Evolutionary conservation across 2,329 filamentous ascomycete genomes (phyloP), one percentile per base, ranked within the genome.

Genomic region (Ophiosphaerella korrae): DNA sequence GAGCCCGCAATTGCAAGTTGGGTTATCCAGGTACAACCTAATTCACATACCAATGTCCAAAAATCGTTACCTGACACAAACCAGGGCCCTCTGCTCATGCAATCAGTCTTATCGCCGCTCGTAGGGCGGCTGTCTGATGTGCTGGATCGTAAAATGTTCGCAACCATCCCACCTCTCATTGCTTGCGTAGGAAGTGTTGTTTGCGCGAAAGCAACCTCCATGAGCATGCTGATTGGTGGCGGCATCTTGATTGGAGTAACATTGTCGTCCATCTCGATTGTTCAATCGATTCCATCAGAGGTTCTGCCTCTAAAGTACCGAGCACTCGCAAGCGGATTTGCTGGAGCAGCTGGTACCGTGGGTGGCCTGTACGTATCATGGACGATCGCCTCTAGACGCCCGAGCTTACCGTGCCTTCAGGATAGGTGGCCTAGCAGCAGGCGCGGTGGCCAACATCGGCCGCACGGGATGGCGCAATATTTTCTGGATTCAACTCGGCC

Each of bases 401-500:
- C 5, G 4, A 29, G 14, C 45, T 57, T 3, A 57, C n/a, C 11
- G 23, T 5, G 14, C 7, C 12, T 43, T 16, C 47, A 81, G 79
- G 1, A 68, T 82, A 13, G 82, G 80, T 11, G 67, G 72, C 11
- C 71, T 84, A 4, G 77, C 78, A 23, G 80, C 81, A 6, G 82
- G 82, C 2, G 80, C 76, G 7, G 77, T 83, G 2, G 82, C 82
- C 0, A 80, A 82, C 50, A 63, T 75, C 11, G 71, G 72, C 44
- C 55, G 73, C 0, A 70, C 65, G 1, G 82, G 82, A 16, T 84
- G 82, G 82, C 74, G 82, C 1, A 76, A 78, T 57, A 84, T 84
- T 56, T 84, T 83, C 62, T 84, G 82, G 82, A 82, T 84, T 12
- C 82, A 84, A 65, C 81, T 81, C 1, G 80, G 73, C 6, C 78